phyloP scores from a whole-genome alignment of 2,329 filamentous ascomycete genomes.

The Sarocladiaceae sp. region DNA sequence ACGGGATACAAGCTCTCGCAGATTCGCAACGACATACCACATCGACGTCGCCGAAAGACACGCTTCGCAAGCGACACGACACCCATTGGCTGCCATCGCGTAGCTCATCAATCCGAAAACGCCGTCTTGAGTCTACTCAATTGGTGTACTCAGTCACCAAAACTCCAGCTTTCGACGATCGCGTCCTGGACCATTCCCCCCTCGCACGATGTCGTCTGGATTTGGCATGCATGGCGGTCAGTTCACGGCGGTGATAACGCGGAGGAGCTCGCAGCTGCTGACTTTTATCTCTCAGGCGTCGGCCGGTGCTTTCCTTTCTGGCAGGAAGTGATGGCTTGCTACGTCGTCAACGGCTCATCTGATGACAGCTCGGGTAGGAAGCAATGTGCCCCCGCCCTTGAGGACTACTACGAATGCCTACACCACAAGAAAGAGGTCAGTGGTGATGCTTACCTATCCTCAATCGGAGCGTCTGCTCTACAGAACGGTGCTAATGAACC shows the following conservation, averaged over 20 bases:
- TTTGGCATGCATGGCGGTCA: slow-evolving; percentile 75
- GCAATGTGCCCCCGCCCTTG: slow-evolving; percentile 78
- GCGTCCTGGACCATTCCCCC: not conserved
- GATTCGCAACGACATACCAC: slow-evolving; percentile 1
- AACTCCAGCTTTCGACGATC: not conserved
- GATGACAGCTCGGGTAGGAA: slow-evolving; percentile 76
- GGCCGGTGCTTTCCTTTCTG: slow-evolving; percentile 96
- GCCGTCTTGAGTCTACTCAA: not conserved
- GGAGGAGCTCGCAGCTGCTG: not conserved
- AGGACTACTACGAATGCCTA: slow-evolving; percentile 98
- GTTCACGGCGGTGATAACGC: slow-evolving; percentile 23
- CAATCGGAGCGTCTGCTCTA: not conserved
- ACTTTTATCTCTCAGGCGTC: slow-evolving; percentile 39
- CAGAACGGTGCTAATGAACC: too few species aligned
- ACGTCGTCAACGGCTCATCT: slow-evolving; percentile 82
- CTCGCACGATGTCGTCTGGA: slow-evolving; percentile 63
- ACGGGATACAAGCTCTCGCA: not conserved
- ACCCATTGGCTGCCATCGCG: not conserved
- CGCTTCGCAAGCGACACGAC: not conserved
- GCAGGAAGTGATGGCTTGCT: slow-evolving; percentile 98
- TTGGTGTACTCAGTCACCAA: not conserved
- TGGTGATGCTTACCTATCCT: slow-evolving; percentile 13
- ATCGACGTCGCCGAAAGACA: not conserved
- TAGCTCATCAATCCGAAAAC: not conserved
- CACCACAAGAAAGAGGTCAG: slow-evolving; percentile 98